Evolutionary conservation across 192 early-diverging fungal genomes (phyloP), one percentile per base, ranked within the genome.

Genomic region (Paraglomus occultum): DNA sequence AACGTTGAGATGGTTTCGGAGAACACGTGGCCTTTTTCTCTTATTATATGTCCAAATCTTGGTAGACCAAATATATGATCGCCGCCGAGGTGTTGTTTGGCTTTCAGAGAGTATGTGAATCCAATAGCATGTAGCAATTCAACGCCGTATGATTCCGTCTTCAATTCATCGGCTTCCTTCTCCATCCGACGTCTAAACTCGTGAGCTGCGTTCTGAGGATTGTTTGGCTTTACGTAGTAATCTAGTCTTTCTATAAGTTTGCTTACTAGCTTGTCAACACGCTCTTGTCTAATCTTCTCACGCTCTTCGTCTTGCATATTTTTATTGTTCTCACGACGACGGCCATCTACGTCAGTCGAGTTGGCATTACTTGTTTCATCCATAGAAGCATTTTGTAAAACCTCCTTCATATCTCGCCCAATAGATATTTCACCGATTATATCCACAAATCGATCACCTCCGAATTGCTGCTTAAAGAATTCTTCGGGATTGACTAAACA

Each of bases 371-470:
- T 71, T 5, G 75, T 80, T 17, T 87, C 90, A 15, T 84, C 81
- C 62, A 81, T 81, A 0, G 82, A 81, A 48, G 88, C 85, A 42
- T 88, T 82, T 64, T 83, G 82, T 70, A 92, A 73, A 31, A 91
- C 92, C 51, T 93, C 90, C 55, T 86, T 87, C 79, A 99, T 94
- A 68, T 98, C 95, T 54, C 88, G 82, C 42, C 94, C 95, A 71
- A 99, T 95, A 17, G 92, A 95, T 60, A 99, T 93, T 73, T 98
- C 97, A 40, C 97, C 97, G 79, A 99, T 96, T 76, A 98, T 90
- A 77, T 93, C 90, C n/a, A 91, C 85, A 83, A 99, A 99, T 54
- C 92, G 89, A 73, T 98, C 97, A 43, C 95, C 95, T 60, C 97
- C 97, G 84, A 99, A 99, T 55, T 93, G 90, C 82, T 94, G 89